phyloP scores from a whole-genome alignment of 2,329 filamentous ascomycete species.

The Neonectria sp. region DNA sequence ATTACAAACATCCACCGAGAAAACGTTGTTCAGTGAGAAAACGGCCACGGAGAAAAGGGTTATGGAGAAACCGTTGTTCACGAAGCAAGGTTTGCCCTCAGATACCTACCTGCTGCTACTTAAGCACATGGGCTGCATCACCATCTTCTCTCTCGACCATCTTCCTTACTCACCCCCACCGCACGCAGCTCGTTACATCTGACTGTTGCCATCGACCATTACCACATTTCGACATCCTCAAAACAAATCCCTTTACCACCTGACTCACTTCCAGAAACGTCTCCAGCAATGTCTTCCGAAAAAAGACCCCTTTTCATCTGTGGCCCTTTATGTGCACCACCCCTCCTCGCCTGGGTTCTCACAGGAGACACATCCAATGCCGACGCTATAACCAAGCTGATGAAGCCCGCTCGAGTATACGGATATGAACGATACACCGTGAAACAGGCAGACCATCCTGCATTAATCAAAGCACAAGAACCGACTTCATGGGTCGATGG shows the following conservation, averaged over 20 bases:
- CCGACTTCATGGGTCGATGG: conserved; percentile 41
- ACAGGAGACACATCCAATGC: conserved; percentile 46
- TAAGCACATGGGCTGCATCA: not conserved
- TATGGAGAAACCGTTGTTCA: not conserved
- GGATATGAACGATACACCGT: conserved; percentile 33
- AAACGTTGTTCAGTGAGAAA: no score
- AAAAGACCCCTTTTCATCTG: conserved; percentile 49
- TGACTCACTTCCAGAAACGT: not conserved
- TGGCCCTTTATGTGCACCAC: conserved; percentile 47
- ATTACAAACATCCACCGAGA: no score
- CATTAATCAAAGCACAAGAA: conserved; percentile 33
- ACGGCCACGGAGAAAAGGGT: no score
- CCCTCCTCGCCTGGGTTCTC: conserved; percentile 49
- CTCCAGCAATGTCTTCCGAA: not conserved
- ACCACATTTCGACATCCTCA: no score
- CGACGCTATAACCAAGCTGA: not conserved
- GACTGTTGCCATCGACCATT: not conserved
- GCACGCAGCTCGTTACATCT: not conserved
- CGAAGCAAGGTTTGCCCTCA: no score
- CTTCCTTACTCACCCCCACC: not conserved
- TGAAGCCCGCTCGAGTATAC: conserved; percentile 32
- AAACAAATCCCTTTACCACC: not conserved
- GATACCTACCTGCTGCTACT: not conserved
- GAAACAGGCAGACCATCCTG: conserved; percentile 45
- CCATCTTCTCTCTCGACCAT: not conserved